Evolutionary conservation across 805 yeast species (phyloP).

Genomic region (Isabelozyma pseudorhagii): DNA sequence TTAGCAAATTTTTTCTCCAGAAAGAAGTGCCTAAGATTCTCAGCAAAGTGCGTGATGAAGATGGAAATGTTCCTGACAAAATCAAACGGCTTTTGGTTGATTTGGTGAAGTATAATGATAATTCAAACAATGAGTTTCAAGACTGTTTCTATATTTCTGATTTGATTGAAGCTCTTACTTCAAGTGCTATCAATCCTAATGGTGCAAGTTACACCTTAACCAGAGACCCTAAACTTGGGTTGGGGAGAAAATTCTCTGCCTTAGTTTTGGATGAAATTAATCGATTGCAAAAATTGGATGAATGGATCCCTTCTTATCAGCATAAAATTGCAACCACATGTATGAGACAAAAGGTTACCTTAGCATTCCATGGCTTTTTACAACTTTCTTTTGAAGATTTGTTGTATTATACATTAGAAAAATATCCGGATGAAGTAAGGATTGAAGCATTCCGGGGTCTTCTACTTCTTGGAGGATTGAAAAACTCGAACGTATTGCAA

Average conservation of each 20-base stretch:
- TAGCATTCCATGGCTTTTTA: slow-evolving; percentile 56
- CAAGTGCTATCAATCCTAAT: slow-evolving; percentile 18
- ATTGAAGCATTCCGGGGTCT: slow-evolving; percentile 69
- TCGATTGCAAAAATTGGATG: slow-evolving; percentile 75
- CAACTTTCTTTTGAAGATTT: slow-evolving; percentile 53
- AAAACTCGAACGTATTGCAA: slow-evolving; percentile 54
- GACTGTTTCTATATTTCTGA: slow-evolving; percentile 67
- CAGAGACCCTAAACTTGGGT: slow-evolving; percentile 2
- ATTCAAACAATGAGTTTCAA: slow-evolving; percentile 69
- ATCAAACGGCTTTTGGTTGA: slow-evolving; percentile 65
- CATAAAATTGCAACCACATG: slow-evolving; percentile 53
- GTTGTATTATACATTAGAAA: slow-evolving; percentile 48
- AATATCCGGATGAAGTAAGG: slow-evolving; percentile 51
- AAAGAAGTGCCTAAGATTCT: slow-evolving; percentile 65
- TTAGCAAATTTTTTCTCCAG: slow-evolving; percentile 65
- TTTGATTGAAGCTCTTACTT: slow-evolving; percentile 54
- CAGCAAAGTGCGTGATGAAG: slow-evolving; percentile 56
- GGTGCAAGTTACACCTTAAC: slow-evolving; percentile 4
- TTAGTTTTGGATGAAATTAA: slow-evolving; percentile 61
- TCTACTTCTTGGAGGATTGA: slow-evolving; percentile 72
- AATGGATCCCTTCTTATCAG: slow-evolving; percentile 78
- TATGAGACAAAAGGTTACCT: slow-evolving; percentile 53
- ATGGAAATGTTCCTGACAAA: slow-evolving; percentile 56
- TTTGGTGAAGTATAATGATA: slow-evolving; percentile 79
- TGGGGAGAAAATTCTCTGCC: slow-evolving; percentile 15